Conservation (phyloP, 2,329 filamentous ascomycete species). For the Rutstroemia sp. region DNA sequence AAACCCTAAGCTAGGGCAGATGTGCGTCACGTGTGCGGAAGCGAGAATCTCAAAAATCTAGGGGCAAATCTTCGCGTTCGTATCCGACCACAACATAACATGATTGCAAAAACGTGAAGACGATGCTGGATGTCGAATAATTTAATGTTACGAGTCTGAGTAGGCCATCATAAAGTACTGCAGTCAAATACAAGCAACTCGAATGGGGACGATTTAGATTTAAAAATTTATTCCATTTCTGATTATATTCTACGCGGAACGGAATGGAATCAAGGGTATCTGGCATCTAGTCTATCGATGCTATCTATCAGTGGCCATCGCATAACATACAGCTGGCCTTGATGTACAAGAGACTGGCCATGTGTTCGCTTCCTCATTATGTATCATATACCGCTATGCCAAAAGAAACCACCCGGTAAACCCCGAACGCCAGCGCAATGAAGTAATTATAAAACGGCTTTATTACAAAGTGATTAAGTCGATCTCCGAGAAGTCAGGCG, state of each 20-base stretch:
- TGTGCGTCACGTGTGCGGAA: conserved; percentile 2
- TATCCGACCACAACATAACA: too few species aligned
- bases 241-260: neutral
- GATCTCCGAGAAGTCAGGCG: conserved; percentile 82
- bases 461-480: conserved; percentile 72
- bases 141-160: too few species aligned
- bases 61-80: neutral
- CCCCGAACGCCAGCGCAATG: neutral
- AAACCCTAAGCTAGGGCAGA: conserved; percentile 8
- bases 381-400: neutral
- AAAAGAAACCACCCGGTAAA: neutral
- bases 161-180: too few species aligned
- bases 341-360: too few species aligned
- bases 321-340: neutral
- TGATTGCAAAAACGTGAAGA: too few species aligned
- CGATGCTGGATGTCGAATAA: too few species aligned
- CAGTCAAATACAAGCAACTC: too few species aligned
- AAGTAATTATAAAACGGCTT: neutral
- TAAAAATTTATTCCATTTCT: neutral
- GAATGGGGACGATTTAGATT: neutral
- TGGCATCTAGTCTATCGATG: neutral
- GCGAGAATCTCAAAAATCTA: neutral
- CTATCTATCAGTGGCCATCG: neutral
- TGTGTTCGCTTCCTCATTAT: neutral
- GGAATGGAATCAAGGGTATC: neutral